Evolutionary conservation across 83 land plant genomes (phyloP), one percentile per base, ranked within the genome.

Genomic region (Picea abies): DNA sequence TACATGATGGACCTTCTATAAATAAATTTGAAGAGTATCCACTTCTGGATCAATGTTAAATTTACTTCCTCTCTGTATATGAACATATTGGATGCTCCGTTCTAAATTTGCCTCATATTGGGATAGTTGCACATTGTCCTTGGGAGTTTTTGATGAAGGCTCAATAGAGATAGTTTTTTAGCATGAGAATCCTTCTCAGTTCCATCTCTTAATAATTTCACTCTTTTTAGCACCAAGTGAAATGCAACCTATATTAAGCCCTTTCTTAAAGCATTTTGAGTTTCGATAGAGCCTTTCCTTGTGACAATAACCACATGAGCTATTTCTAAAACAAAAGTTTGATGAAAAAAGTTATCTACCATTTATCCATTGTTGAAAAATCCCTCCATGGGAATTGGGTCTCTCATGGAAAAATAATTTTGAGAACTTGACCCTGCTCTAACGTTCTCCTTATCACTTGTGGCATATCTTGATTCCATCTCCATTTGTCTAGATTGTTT

Each of bases 61-160:
- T 71, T 20, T 37, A 7, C 76, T 71, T 44, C 63, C 23, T 77
- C 62, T 58, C 63, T 26, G 37, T 9, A 71, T 22, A 71, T 32
- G 22, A 6, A 19, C 35, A 58, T 52, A 77, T 58, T 23, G 79
- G 79, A 19, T 32, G 41, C 22, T 52, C 5, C 25, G 47, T 77
- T 77, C 62, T 77, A 58, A 29, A 29, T 4, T 19, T 77, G 32
- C 12, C 11, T 77, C 52, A 35, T 71, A 22, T 7, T 41, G 49
- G 20, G 52, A 41, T 7, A 20, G 76, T 41, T 41, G 76, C 47
- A 41, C 49, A 39, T 71, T 71, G 10, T 19, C 76, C 49, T 71
- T 71, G 19, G 39, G 22, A 72, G 25, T 72, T 19, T n/a, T 23
- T 19, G 76, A 72, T 72, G 76, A 39, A 72, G 76, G 47, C 76